Evolutionary conservation across 148 eudicot genomes (phyloP).

Genomic region (Rhododendron henanense): DNA sequence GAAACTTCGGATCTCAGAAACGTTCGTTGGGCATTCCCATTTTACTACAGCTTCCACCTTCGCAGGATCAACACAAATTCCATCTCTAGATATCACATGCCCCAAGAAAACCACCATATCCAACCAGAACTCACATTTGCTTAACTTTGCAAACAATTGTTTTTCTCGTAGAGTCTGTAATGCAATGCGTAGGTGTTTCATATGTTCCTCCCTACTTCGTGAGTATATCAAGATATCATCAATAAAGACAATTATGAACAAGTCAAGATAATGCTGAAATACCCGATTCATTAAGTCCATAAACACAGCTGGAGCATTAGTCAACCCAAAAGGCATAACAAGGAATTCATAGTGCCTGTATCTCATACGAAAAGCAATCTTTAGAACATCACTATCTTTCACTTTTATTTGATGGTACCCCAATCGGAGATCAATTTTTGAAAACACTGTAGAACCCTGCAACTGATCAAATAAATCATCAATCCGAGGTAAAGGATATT

Average conservation of each 20-base stretch:
- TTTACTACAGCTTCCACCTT: not conserved
- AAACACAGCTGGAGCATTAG: not conserved
- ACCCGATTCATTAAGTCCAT: not conserved
- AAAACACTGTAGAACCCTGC: not conserved
- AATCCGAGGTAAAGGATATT: not conserved
- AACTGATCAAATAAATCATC: not conserved
- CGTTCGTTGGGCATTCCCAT: not conserved
- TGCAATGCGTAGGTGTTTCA: not conserved
- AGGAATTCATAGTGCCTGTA: not conserved
- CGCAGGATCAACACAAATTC: not conserved
- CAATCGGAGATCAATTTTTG: not conserved
- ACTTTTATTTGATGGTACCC: not conserved
- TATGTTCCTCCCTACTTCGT: not conserved
- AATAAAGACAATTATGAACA: not conserved
- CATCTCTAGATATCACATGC: not conserved
- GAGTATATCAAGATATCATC: not conserved
- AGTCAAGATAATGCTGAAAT: not conserved
- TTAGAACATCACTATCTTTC: not conserved
- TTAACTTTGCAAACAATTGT: no score
- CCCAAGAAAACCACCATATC: no score
- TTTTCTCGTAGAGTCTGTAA: not conserved
- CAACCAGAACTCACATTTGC: no score
- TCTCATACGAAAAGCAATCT: not conserved
- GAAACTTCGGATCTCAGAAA: not conserved
- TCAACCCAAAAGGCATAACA: not conserved